Evolutionary conservation across 306 rosid species (phyloP).

Genomic region (Malus orientalis): DNA sequence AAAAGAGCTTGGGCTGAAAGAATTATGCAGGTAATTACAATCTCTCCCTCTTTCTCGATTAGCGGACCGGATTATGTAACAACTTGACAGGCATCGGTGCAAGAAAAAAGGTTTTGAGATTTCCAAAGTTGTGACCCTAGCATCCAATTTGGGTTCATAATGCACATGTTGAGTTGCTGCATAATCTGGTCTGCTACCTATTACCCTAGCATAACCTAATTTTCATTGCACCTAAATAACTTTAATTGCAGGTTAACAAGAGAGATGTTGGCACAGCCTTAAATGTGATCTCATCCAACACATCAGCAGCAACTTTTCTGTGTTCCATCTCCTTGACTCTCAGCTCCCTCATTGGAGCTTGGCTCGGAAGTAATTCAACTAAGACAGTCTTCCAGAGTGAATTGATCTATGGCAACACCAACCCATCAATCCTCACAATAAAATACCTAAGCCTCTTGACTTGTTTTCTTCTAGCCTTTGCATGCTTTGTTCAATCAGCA

Average conservation of each 20-base stretch:
- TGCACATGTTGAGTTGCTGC: too few species aligned
- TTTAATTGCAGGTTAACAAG: slow-evolving; percentile 35
- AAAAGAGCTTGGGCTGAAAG: slow-evolving; percentile 64
- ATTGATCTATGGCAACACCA: slow-evolving; percentile 56
- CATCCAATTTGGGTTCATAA: too few species aligned
- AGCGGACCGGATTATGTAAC: neutral
- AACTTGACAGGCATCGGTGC: neutral
- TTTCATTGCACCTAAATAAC: neutral
- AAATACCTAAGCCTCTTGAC: slow-evolving; percentile 52
- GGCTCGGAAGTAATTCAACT: slow-evolving; percentile 48
- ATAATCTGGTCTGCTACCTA: too few species aligned
- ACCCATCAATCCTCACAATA: slow-evolving; percentile 34
- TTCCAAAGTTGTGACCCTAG: too few species aligned
- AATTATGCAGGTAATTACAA: slow-evolving; percentile 50
- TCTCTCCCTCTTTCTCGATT: neutral
- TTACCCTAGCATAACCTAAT: too few species aligned
- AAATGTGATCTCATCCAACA: slow-evolving; percentile 52
- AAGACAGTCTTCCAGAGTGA: slow-evolving; percentile 28
- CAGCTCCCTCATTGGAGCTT: slow-evolving; percentile 66
- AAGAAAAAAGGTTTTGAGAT: too few species aligned
- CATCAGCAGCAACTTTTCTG: slow-evolving; percentile 51
- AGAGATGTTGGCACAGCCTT: slow-evolving; percentile 34
- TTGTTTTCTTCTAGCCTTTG: slow-evolving; percentile 66
- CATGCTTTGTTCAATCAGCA: slow-evolving; percentile 64
- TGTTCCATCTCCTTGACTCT: slow-evolving; percentile 55